These are phyloP conservation scores for Babesia caballi DNA, from an alignment of 169 alveolate species.

Conservation along the genomic window DNA sequence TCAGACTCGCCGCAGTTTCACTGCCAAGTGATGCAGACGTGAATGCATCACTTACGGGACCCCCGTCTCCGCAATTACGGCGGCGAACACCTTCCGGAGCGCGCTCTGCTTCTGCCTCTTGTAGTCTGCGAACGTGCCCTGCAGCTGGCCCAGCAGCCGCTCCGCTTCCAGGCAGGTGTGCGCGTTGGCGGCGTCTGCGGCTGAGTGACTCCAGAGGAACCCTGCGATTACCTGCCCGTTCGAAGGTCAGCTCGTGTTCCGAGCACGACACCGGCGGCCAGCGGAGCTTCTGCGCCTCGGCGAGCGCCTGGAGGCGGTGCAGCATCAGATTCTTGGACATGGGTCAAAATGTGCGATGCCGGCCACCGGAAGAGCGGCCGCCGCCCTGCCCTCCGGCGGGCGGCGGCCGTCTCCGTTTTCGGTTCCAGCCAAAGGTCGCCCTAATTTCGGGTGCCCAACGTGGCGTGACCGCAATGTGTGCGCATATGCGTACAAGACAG, in stretches of 20 bases:
- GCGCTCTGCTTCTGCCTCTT: slow-evolving; percentile 53
- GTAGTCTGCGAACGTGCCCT: slow-evolving; percentile 48
- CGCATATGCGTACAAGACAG: too few relatives aligned
- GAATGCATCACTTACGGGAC: background rate
- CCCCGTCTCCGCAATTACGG: slow-evolving; percentile 9
- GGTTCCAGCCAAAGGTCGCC: too few relatives aligned
- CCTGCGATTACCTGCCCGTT: slow-evolving; percentile 15
- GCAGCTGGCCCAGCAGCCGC: slow-evolving; percentile 19
- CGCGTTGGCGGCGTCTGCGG: background rate
- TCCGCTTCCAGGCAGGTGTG: slow-evolving; percentile 13
- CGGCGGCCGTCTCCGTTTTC: too few relatives aligned
- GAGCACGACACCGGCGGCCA: slow-evolving; percentile 61
- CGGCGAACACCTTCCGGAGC: slow-evolving; percentile 18
- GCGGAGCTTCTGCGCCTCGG: slow-evolving; percentile 28
- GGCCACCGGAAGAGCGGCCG: background rate
- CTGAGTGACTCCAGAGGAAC: background rate
- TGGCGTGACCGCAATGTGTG: too few relatives aligned
- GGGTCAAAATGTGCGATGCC: background rate
- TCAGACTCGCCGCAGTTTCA: background rate
- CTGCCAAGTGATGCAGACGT: background rate
- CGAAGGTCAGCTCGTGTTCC: slow-evolving; percentile 40
- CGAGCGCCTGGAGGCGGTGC: slow-evolving; percentile 19
- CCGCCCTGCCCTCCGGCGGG: too few relatives aligned
- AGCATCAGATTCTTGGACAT: slow-evolving; percentile 41
- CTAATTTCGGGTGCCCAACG: too few relatives aligned